Percentiles rank a stretch among this genome's conserved stretches.
These are phyloP conservation scores for Apophysomyces variabilis DNA, from an alignment of 371 early-diverging fungal genomes.

Conservation along the genomic window DNA sequence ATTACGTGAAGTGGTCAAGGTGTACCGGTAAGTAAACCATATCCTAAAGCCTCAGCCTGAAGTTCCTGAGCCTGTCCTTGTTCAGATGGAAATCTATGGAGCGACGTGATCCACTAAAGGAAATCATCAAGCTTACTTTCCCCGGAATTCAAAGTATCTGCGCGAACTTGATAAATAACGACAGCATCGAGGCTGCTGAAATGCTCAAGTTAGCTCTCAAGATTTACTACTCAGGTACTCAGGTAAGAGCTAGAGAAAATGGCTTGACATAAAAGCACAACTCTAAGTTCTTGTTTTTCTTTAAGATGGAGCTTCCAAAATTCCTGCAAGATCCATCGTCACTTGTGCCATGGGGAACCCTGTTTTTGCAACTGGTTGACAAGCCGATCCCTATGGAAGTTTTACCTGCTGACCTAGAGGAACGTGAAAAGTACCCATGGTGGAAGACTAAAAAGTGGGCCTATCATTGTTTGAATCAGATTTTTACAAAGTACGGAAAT, in stretches of 20 bases:
- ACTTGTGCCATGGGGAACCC: conserved; percentile 85
- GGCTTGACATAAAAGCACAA: background rate
- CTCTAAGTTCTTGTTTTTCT: background rate
- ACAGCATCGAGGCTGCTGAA: conserved; percentile 77
- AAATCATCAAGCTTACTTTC: conserved; percentile 74
- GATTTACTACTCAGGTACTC: conserved; percentile 75
- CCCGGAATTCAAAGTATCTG: conserved; percentile 76
- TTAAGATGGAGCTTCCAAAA: conserved; percentile 65
- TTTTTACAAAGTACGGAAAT: conserved; percentile 82
- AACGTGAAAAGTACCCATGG: conserved; percentile 79
- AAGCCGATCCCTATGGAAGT: conserved; percentile 60
- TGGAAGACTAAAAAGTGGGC: conserved; percentile 97
- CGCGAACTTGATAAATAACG: conserved; percentile 53
- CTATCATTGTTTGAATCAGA: conserved; percentile 77
- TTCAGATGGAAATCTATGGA: conserved; percentile 59
- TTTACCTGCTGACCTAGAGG: conserved; percentile 65
- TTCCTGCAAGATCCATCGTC: conserved; percentile 68
- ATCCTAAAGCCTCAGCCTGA: background rate
- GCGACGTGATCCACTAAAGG: conserved; percentile 65
- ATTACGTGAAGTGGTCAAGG: conserved; percentile 78
- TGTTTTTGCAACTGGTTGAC: conserved; percentile 80
- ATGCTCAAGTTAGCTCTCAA: conserved; percentile 83
- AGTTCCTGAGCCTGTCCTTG: background rate
- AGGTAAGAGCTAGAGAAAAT: conserved; percentile 32
- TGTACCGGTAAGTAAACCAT: conserved; percentile 69